A percentile compares a stretch with the other conserved stretches of the same genome.
Evolutionary conservation across 345 rosid species (phyloP).

Genomic region (Euphorbia peplus): DNA sequence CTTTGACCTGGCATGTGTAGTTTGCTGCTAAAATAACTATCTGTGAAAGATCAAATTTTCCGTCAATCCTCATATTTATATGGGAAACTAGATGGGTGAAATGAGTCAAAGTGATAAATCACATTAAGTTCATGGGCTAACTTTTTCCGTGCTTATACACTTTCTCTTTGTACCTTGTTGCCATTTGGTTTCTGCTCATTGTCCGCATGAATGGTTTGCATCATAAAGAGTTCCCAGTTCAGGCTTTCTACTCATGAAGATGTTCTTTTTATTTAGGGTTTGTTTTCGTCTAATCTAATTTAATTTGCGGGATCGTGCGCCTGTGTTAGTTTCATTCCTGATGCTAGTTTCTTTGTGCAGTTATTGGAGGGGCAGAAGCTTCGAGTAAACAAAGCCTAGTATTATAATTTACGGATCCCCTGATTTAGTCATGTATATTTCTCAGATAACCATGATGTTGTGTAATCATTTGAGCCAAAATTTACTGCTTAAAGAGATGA

Average conservation of each 20-base stretch:
- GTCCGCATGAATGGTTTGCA: background rate
- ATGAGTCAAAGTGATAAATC: no score
- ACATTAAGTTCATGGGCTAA: no score
- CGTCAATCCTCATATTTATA: background rate
- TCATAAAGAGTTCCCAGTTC: background rate
- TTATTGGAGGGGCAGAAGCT: slow-evolving; percentile 73
- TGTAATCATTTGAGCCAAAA: background rate
- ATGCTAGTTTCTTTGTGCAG: slow-evolving; percentile 37
- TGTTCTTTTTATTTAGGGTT: background rate
- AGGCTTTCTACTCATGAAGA: background rate
- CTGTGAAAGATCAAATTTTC: background rate
- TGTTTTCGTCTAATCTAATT: background rate
- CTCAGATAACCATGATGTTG: background rate
- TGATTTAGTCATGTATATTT: slow-evolving; percentile 6
- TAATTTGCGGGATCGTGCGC: no score
- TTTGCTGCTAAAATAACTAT: background rate
- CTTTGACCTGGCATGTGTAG: background rate
- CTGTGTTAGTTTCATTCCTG: background rate
- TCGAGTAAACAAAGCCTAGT: slow-evolving; percentile 87
- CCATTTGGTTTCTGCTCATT: background rate
- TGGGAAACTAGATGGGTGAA: no score
- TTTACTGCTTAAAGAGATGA: background rate
- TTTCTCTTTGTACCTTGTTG: no score
- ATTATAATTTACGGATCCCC: background rate
- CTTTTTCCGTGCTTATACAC: no score